Base-by-base conservation (phyloP, 768 basidiomycete species). In the Kwoniella shandongensis region DNA sequence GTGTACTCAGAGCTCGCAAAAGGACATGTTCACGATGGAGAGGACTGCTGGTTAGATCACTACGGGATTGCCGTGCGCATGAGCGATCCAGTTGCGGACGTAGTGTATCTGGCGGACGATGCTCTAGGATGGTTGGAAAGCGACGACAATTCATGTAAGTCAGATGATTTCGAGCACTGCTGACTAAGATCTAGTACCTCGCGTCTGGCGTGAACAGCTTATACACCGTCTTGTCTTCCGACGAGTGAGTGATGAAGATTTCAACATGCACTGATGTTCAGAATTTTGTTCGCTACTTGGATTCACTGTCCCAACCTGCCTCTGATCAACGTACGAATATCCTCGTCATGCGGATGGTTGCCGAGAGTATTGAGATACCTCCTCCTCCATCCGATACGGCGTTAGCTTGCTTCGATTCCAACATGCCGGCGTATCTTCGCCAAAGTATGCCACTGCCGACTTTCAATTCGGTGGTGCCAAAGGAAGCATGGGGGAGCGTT, bases 1-100 rank as follows among this genome's bases (percentile, higher is more conserved):
- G 81, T 84, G 0, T 93, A 89, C 87, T 80, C 85, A 54, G 90
- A 92, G 67, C 78, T 97, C 4, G 81, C 83, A n/a, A 85, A 84
- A 68, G 86, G 86, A 20, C 81, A 83, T 38, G 80, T 91, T 27
- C 80, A 85, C 54, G 92, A 97, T 78, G 91, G 57, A 47, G 71
- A 67, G 56, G 59, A 60, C 27, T 63, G 88, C 86, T 88, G 90
- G 73, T 82, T 87, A 55, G 91, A 96, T 62, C 92, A 91, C 77
- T 87, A 85, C 65, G 90, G 90, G 18, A 81, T 93, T 0, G 83
- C 85, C 0, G 79, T 93, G 4, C 79, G 86, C 10, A 88, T 92
- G 76, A 80, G 81, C 6, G 73, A 85, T 25, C 81, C 84, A 17
- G 81, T 83, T 17, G 78, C 79, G 44, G 80, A 81, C 54, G 75